Percentiles rank a stretch among this genome's conserved stretches.
These are phyloP conservation scores for Globisporangium yorkense DNA, from an alignment of 352 stramenopile genomes.

Conservation along the genomic window DNA sequence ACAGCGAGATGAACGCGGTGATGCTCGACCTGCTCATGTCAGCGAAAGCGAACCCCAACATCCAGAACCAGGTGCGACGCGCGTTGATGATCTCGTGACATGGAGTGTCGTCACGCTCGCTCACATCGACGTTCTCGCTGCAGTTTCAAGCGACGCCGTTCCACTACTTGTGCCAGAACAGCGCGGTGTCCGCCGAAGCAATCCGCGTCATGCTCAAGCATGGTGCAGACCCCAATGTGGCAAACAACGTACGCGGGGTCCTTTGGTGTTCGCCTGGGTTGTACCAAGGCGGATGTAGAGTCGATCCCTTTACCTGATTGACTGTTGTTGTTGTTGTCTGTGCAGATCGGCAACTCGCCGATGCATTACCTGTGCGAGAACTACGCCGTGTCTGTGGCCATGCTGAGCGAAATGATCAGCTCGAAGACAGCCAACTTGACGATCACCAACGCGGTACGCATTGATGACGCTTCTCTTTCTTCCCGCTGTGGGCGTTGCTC, in stretches of 20 bases:
- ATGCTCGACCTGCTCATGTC: slow-evolving; percentile 37
- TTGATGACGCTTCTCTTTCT: neutral
- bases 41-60: slow-evolving; percentile 40
- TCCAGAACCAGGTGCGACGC: slow-evolving; percentile 53
- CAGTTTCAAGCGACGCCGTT: slow-evolving; percentile 73
- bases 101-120: neutral
- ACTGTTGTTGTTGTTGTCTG: slow-evolving; percentile 3
- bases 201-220: slow-evolving; percentile 43
- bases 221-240: slow-evolving; percentile 62
- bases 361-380: slow-evolving; percentile 78
- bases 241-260: slow-evolving; percentile 55
- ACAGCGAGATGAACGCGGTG: slow-evolving; percentile 24
- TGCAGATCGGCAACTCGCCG: slow-evolving; percentile 68
- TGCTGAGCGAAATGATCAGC: slow-evolving; percentile 53
- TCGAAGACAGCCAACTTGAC: slow-evolving; percentile 60
- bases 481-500: neutral
- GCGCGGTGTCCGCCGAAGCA: slow-evolving; percentile 29
- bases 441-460: slow-evolving; percentile 51
- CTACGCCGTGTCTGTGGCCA: slow-evolving; percentile 39
- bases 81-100: neutral
- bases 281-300: neutral
- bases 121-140: neutral
- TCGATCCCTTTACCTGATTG: too few relatives aligned
- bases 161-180: slow-evolving; percentile 74
- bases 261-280: neutral